These are phyloP conservation scores for Hypoxylon sp. DNA, from an alignment of 2,329 filamentous ascomycete species.

Conservation along the genomic window DNA sequence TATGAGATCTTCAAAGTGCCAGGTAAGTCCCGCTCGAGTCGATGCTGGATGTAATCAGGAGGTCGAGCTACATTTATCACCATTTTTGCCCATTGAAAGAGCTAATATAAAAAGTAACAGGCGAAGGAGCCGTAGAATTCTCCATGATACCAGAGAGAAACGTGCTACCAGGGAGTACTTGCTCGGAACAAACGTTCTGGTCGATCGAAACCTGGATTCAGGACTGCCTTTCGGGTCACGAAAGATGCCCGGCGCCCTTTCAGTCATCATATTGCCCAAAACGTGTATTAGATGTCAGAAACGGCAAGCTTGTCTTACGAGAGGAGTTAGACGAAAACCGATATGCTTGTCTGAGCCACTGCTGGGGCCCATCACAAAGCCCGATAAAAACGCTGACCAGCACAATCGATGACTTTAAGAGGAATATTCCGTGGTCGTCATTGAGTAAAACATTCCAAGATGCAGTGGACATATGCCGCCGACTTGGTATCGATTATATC, in stretches of 20 bases:
- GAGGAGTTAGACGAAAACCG: background rate
- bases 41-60: background rate
- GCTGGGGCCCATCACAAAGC: conserved; percentile 11
- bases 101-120: background rate
- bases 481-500: background rate
- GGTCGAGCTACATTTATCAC: background rate
- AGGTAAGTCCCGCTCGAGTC: background rate
- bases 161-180: background rate
- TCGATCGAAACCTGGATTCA: conserved; percentile 5
- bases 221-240: conserved; percentile 1
- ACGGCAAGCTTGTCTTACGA: background rate
- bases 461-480: conserved; percentile 1
- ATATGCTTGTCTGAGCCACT: conserved; percentile 11
- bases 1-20: conserved; percentile 1
- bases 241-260: background rate
- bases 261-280: conserved; percentile 9
- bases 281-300: conserved; percentile 11
- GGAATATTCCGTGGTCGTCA: background rate
- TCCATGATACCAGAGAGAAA: conserved; percentile 5
- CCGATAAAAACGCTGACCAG: conserved; percentile 5
- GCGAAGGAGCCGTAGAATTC: background rate
- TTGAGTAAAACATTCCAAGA: conserved; percentile 11
- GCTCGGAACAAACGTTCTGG: conserved; percentile 7
- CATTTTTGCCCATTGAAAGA: too few species aligned
- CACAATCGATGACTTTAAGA: conserved; percentile 9